Conservation (phyloP, 495 filamentous ascomycete genomes). For the Cercophora sp. region DNA sequence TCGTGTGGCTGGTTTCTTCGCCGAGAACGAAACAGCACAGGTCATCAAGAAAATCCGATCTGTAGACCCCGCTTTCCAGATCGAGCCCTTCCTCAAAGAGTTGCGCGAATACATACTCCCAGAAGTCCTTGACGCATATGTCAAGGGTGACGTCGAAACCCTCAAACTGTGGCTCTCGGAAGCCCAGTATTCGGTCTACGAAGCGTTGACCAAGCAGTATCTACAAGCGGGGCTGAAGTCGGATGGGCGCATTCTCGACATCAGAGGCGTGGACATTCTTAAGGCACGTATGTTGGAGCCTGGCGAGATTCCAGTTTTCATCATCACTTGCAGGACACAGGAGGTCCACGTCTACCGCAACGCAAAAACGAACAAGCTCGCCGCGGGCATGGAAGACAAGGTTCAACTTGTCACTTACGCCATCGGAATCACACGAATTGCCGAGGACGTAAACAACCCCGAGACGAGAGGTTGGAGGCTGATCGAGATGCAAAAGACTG, state of each 20-base stretch:
- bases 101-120: slow-evolving; percentile 97
- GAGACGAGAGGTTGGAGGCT: slow-evolving; percentile 95
- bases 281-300: slow-evolving; percentile 91
- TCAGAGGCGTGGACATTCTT: slow-evolving; percentile 86
- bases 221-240: slow-evolving; percentile 87
- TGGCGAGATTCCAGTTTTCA: slow-evolving; percentile 94
- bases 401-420: slow-evolving; percentile 97
- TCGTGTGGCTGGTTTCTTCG: slow-evolving; percentile 89
- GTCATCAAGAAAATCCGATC: slow-evolving; percentile 97
- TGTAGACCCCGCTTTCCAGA: slow-evolving; percentile 92
- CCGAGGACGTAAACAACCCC: slow-evolving; percentile 93
- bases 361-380: slow-evolving; percentile 79
- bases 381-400: slow-evolving; percentile 98
- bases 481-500: slow-evolving; percentile 98
- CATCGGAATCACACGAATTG: slow-evolving; percentile 86
- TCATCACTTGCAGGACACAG: slow-evolving; percentile 93
- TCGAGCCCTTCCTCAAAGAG: slow-evolving; percentile 89
- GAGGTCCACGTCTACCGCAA: slow-evolving; percentile 97
- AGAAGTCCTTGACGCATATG: slow-evolving; percentile 95
- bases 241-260: slow-evolving; percentile 91
- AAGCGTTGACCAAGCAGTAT: slow-evolving; percentile 91
- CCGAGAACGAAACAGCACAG: slow-evolving; percentile 93
- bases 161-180: slow-evolving; percentile 92
- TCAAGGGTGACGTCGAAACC: slow-evolving; percentile 89
- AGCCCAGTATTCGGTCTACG: slow-evolving; percentile 91